A percentile compares a stretch with the other conserved stretches of the same genome.
Evolutionary conservation across 176 grass and related monocot species (phyloP).

Genomic region (Themeda triandra): DNA sequence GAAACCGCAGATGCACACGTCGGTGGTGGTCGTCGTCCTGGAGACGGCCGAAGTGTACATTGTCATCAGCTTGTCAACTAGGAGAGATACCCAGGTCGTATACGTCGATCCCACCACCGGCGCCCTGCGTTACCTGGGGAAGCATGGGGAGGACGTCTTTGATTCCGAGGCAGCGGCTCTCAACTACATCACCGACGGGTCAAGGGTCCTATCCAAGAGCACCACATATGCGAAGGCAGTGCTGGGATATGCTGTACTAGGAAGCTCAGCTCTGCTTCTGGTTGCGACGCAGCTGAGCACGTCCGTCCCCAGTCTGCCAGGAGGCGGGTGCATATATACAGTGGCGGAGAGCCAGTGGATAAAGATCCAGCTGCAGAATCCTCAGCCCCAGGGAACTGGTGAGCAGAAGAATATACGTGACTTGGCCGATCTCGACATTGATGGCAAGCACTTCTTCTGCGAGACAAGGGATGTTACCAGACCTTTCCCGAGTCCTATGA

Average conservation of each 20-base stretch:
- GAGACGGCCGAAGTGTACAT: slow-evolving; percentile 78
- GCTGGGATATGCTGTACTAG: slow-evolving; percentile 71
- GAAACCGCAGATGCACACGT: slow-evolving; percentile 37
- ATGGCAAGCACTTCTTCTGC: slow-evolving; percentile 94
- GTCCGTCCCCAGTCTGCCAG: slow-evolving; percentile 63
- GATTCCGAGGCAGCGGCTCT: slow-evolving; percentile 70
- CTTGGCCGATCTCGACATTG: slow-evolving; percentile 89
- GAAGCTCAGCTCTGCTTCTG: slow-evolving; percentile 70
- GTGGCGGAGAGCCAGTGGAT: slow-evolving; percentile 85
- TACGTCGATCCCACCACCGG: slow-evolving; percentile 88
- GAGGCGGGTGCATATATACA: slow-evolving; percentile 75
- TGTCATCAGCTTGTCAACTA: slow-evolving; percentile 67
- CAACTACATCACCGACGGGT: slow-evolving; percentile 72
- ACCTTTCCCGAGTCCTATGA: slow-evolving; percentile 70
- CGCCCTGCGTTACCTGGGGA: slow-evolving; percentile 51
- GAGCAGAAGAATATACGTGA: slow-evolving; percentile 75
- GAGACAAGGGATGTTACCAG: slow-evolving; percentile 95
- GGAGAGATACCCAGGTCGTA: slow-evolving; percentile 68
- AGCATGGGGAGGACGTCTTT: slow-evolving; percentile 69
- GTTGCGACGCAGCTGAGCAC: slow-evolving; percentile 68
- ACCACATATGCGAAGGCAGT: slow-evolving; percentile 62
- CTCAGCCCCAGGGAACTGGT: slow-evolving; percentile 74
- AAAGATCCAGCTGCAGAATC: slow-evolving; percentile 81
- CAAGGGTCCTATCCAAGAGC: slow-evolving; percentile 66
- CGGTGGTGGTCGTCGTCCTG: slow-evolving; percentile 53